These are phyloP conservation scores for Sphaerostilbella broomeana DNA, from an alignment of 2,329 filamentous ascomycete genomes.

Conservation along the genomic window DNA sequence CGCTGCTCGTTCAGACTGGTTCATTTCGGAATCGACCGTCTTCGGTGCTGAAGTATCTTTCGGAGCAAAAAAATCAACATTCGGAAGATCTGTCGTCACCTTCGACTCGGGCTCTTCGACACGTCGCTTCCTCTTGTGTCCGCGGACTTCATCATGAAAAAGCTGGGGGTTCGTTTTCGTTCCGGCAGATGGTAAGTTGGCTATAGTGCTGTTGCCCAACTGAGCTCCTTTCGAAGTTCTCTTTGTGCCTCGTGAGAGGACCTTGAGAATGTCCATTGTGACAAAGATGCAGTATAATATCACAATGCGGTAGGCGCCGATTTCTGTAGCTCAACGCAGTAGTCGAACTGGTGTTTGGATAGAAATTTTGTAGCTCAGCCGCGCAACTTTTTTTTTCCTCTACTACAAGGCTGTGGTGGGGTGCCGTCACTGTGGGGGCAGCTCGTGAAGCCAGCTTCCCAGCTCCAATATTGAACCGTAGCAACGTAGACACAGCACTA, in stretches of 20 bases:
- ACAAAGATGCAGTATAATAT: neutral
- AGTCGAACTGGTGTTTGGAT: neutral
- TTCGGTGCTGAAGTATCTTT: slow-evolving; percentile 33
- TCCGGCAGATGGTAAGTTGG: slow-evolving; percentile 58
- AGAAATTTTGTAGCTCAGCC: slow-evolving; percentile 18
- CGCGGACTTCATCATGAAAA: slow-evolving; percentile 51
- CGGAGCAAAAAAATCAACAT: slow-evolving; percentile 55
- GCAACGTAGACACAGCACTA: too few species aligned
- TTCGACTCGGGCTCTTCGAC: slow-evolving; percentile 29
- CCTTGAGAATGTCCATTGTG: slow-evolving; percentile 64
- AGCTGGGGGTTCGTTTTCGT: slow-evolving; percentile 61
- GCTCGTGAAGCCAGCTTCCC: too few species aligned
- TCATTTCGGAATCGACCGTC: slow-evolving; percentile 13
- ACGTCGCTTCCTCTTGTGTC: slow-evolving; percentile 51
- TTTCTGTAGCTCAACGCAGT: neutral
- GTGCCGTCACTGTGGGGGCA: slow-evolving; percentile 5
- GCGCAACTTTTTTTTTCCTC: slow-evolving; percentile 13
- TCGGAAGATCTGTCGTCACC: slow-evolving; percentile 32
- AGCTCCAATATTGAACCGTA: neutral
- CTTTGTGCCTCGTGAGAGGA: slow-evolving; percentile 65
- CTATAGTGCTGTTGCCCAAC: slow-evolving; percentile 23
- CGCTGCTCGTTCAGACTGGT: slow-evolving; percentile 20
- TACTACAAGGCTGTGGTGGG: slow-evolving; percentile 18
- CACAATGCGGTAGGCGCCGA: neutral
- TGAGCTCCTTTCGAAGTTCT: slow-evolving; percentile 35